These are phyloP conservation scores for Wickerhamiella lipophila DNA, from an alignment of 805 yeast species.

Conservation along the genomic window DNA sequence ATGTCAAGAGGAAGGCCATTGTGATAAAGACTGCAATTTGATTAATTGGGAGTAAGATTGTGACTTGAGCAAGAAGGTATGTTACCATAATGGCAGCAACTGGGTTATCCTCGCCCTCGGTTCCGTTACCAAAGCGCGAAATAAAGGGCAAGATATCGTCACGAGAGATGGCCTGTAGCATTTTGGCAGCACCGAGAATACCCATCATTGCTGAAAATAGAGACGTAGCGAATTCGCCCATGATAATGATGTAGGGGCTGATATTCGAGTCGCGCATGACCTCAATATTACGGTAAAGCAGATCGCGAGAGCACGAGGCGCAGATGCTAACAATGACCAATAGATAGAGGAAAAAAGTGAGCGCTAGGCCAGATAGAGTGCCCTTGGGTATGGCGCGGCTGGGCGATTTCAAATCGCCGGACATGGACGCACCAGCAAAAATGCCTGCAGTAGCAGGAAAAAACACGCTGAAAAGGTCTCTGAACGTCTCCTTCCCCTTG, in stretches of 20 bases:
- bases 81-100: slow-evolving; percentile 56
- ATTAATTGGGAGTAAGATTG: slow-evolving; percentile 80
- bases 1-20: slow-evolving; percentile 95
- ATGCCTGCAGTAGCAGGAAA: slow-evolving; percentile 99
- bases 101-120: slow-evolving; percentile 41
- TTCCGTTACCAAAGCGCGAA: slow-evolving; percentile 41
- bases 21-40: slow-evolving; percentile 91
- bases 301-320: slow-evolving; percentile 60
- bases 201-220: slow-evolving; percentile 91
- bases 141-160: slow-evolving; percentile 82
- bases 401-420: slow-evolving; percentile 80
- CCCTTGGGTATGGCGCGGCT: slow-evolving; percentile 86
- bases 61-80: slow-evolving; percentile 72
- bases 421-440: slow-evolving; percentile 97
- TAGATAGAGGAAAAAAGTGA: slow-evolving; percentile 67
- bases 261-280: slow-evolving; percentile 72
- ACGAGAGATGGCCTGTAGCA: slow-evolving; percentile 79
- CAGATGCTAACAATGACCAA: slow-evolving; percentile 77
- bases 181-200: slow-evolving; percentile 85
- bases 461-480: slow-evolving; percentile 82
- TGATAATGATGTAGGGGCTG: slow-evolving; percentile 50
- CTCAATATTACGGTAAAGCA: slow-evolving; percentile 67
- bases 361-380: slow-evolving; percentile 68
- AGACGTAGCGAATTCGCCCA: slow-evolving; percentile 89
- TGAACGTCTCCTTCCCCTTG: slow-evolving; percentile 54